Base-by-base conservation (phyloP, 78 protist genomes). In the Ministeria vibrans region DNA sequence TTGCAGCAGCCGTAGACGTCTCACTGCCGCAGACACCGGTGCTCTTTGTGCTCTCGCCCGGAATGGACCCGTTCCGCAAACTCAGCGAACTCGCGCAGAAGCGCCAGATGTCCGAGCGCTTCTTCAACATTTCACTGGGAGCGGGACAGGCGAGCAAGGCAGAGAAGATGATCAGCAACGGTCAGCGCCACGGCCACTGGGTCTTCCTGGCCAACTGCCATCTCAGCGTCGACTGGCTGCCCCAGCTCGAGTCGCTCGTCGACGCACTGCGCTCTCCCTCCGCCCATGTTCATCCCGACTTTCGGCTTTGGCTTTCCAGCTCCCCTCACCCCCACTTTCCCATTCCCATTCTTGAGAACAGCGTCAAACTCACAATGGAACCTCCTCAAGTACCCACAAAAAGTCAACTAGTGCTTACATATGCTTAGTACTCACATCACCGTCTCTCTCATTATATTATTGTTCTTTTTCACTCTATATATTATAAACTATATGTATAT, bases 171-270 rank as follows among this genome's bases (percentile, higher is more conserved):
- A 79, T 93, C 53, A 49, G 59, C 64, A 78, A 78, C 32, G 91
- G 84, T 38, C 27, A 63, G 30, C 27, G 0, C 25, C 39, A 46
- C 4, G 96, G 96, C 55, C 79, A 83, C 83, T 90, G 93, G 96
- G 92, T 95, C 7, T 87, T 87, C 78, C 86, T 94, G 32, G 91
- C 90, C 72, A 94, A 94, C 85, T 94, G 97, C 77, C 97, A 94
- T 36, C 76, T 94, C 45, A 61, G 72, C 71, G 32, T 90, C 44
- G 36, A 49, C 51, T 88, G 90, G 91, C 66, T 94, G 84, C 75
- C 81, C 20, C 70, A 39, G 59, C 83, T 94, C 15, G 95, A 91
- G 71, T 77, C 82, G 83, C 45, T 90, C n/a, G 61, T 88, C 36
- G 90, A 73, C 45, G 22, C 30, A 27, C 38, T 88, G 46, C 75